Evolutionary conservation across 768 basidiomycete species (phyloP).

Genomic region (Podaxis pistillaris): DNA sequence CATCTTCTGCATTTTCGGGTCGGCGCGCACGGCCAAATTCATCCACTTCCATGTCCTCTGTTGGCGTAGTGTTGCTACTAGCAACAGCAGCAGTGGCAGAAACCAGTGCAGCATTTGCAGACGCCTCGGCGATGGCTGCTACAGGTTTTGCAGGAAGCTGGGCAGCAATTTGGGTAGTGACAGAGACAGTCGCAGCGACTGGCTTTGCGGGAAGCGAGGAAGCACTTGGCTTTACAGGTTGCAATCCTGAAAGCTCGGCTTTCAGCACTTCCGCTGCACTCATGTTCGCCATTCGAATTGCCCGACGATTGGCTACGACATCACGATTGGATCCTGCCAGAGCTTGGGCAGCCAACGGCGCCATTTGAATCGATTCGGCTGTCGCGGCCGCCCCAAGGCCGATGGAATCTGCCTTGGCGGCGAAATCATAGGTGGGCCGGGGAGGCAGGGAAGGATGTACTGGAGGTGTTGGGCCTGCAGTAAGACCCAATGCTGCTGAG

Average conservation of each 20-base stretch:
- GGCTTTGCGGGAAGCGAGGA: constrained; percentile 40
- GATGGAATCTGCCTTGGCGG: constrained; percentile 74
- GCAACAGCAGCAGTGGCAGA: neutral
- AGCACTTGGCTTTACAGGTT: constrained; percentile 42
- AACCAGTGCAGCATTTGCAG: neutral
- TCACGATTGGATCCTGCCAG: constrained; percentile 86
- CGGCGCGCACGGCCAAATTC: constrained; percentile 14
- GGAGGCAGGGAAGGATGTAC: constrained; percentile 62
- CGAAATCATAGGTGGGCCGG: constrained; percentile 66
- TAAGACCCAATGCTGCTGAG: constrained; percentile 37
- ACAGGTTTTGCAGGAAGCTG: constrained; percentile 14
- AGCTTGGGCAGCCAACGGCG: constrained; percentile 64
- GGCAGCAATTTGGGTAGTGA: constrained; percentile 1
- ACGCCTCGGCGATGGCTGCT: neutral
- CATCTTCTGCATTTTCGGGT: constrained; percentile 28
- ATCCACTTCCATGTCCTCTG: constrained; percentile 8
- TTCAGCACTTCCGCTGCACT: constrained; percentile 93
- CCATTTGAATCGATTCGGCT: constrained; percentile 53
- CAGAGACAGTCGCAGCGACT: constrained; percentile 18
- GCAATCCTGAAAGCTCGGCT: constrained; percentile 73
- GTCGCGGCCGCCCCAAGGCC: constrained; percentile 68
- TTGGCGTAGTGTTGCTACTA: neutral
- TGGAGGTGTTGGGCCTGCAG: constrained; percentile 28
- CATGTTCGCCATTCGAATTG: constrained; percentile 95
- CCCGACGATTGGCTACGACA: constrained; percentile 85